phyloP scores from a whole-genome alignment of 129 eudicot genomes.

The Saussurea involucrata region DNA sequence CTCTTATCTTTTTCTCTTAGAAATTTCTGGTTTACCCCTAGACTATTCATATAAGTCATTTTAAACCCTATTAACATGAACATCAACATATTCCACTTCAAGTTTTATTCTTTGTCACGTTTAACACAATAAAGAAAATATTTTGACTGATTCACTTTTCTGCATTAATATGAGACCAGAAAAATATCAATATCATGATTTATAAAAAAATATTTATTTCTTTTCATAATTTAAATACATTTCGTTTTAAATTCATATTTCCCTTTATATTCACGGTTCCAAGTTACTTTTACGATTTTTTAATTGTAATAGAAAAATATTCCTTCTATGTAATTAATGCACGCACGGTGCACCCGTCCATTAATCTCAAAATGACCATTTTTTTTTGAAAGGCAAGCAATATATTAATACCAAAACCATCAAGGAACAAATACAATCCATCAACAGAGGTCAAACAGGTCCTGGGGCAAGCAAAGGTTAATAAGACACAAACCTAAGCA shows the following conservation, averaged over 20 bases:
- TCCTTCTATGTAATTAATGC: neutral
- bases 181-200: neutral
- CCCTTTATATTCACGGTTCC: neutral
- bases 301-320: neutral
- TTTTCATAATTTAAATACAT: neutral
- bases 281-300: neutral
- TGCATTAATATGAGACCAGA: neutral
- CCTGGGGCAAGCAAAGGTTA: too few species aligned
- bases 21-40: neutral
- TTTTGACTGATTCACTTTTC: neutral
- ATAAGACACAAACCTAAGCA: too few species aligned
- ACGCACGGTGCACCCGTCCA: slow-evolving; percentile 4
- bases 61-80: neutral
- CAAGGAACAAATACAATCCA: too few species aligned
- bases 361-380: neutral
- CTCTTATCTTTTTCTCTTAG: neutral
- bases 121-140: neutral
- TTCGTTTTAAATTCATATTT: neutral
- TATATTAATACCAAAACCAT: too few species aligned
- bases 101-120: neutral
- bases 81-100: neutral
- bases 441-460: too few species aligned
- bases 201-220: too few species aligned
- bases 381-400: too few species aligned
- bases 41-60: neutral